Base-by-base conservation (phyloP, 352 stramenopile species). In the Discostella stelligera region DNA sequence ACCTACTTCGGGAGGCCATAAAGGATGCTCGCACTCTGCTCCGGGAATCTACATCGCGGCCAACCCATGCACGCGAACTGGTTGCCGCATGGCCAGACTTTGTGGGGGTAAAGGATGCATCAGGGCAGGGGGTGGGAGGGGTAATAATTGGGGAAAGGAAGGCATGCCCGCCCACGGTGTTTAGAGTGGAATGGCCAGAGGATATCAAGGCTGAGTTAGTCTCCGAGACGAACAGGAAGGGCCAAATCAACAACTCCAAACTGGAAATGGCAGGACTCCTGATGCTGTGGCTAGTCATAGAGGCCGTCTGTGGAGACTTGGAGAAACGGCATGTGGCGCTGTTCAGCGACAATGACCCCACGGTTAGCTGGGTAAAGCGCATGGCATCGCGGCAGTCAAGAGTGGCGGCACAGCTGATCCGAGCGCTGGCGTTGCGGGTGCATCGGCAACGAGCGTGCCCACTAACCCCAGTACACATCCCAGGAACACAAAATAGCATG, bases 101-200 rank as follows among this genome's bases (percentile, higher is more conserved):
- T 52, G 20, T 64, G 4, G 65, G 65, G 11, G 55, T 73, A 0
- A 27, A 44, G 3, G 65, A 73, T 3, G 50, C 65, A 3, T 65
- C 65, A 0, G 39, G 39, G 18, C 37, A 58, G 32, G 65, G 53
- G 4, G 52, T 73, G 30, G 65, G 44, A 5, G 27, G 27, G 27
- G 27, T 32, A 2, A 32, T 32, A 32, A 2, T 32, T 6, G 27
- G 27, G 27, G 27, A 58, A 27, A 0, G 21, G 18, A 11, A 20
- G 21, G 3, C 10, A 21, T 53, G 37, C n/a, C n/a, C 21, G 5
- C 67, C 67, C 0, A 69, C 56, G 8, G 67, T 76, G 1, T 70
- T 76, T 30, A 23, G 67, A 0, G 23, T 67, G 3, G 14, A 68
- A 49, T 76, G 67, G 67, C 67, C 67, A 14, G 27, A 70, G 27